phyloP scores from a whole-genome alignment of 768 basidiomycete genomes.

The Russula griseocarnosa region DNA sequence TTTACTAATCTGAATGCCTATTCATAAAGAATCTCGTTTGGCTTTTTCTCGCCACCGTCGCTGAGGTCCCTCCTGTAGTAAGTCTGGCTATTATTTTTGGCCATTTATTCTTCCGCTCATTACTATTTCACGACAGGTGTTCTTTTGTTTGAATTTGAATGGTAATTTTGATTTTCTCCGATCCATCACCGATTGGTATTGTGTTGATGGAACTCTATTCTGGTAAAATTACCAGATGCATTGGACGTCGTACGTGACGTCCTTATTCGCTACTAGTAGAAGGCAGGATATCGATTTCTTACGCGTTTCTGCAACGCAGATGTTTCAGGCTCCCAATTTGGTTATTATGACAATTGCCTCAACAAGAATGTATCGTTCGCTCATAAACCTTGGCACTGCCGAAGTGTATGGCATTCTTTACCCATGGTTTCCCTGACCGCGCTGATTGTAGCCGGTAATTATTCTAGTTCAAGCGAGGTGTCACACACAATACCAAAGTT shows the following conservation, averaged over 20 bases:
- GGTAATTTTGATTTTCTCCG: neutral
- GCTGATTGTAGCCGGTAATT: neutral
- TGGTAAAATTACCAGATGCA: neutral
- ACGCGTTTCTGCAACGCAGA: neutral
- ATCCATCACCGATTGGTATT: neutral
- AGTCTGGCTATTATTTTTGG: neutral
- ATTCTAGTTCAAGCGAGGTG: neutral
- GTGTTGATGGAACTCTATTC: neutral
- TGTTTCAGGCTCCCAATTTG: neutral
- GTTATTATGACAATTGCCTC: neutral
- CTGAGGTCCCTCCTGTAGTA: constrained; percentile 1
- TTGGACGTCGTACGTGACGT: neutral
- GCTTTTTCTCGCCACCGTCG: constrained; percentile 1
- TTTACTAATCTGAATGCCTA: neutral
- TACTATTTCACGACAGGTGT: neutral
- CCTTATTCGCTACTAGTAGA: neutral
- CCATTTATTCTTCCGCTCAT: neutral
- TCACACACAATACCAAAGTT: neutral
- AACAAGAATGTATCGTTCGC: neutral
- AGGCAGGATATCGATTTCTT: neutral
- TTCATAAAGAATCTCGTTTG: constrained; percentile 7
- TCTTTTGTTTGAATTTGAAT: constrained; percentile 12
- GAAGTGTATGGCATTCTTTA: neutral
- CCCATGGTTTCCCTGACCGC: neutral
- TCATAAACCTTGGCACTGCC: neutral